Evolutionary conservation across 192 early-diverging fungal genomes (phyloP).

Genomic region (Backusella psychrophila): DNA sequence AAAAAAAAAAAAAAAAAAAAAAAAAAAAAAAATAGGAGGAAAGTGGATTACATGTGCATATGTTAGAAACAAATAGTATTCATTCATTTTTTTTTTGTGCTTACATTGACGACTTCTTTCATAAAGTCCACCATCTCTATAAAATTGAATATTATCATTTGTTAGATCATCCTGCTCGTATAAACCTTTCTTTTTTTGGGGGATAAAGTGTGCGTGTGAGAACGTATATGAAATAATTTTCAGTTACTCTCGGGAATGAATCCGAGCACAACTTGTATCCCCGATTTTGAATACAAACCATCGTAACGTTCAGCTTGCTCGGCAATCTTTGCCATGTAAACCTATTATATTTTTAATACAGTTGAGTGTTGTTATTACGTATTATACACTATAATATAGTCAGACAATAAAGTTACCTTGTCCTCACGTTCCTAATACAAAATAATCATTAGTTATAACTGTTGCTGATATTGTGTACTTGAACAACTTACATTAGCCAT

Average conservation of each 20-base stretch:
- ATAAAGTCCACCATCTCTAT: conserved; percentile 80
- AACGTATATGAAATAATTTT: background rate
- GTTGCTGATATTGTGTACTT: background rate
- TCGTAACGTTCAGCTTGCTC: conserved; percentile 99
- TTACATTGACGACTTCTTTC: conserved; percentile 62
- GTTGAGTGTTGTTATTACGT: background rate
- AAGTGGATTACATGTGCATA: background rate
- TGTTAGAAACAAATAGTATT: background rate
- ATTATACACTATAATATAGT: background rate
- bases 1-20: background rate
- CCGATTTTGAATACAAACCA: conserved; percentile 55
- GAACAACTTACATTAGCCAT: conserved; percentile 15
- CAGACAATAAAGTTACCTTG: background rate
- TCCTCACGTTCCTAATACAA: conserved; percentile 21
- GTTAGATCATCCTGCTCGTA: background rate
- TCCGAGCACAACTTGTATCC: conserved; percentile 7
- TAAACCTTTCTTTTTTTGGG: background rate
- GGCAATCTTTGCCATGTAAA: conserved; percentile 99
- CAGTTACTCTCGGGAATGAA: conserved; percentile 6
- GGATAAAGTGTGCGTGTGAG: background rate
- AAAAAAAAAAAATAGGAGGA: background rate
- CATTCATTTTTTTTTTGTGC: background rate
- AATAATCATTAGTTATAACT: background rate
- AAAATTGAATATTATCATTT: background rate
- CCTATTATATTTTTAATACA: conserved; percentile 40